phyloP scores from a whole-genome alignment of 2,329 filamentous ascomycete genomes.

The Geosmithia flava region DNA sequence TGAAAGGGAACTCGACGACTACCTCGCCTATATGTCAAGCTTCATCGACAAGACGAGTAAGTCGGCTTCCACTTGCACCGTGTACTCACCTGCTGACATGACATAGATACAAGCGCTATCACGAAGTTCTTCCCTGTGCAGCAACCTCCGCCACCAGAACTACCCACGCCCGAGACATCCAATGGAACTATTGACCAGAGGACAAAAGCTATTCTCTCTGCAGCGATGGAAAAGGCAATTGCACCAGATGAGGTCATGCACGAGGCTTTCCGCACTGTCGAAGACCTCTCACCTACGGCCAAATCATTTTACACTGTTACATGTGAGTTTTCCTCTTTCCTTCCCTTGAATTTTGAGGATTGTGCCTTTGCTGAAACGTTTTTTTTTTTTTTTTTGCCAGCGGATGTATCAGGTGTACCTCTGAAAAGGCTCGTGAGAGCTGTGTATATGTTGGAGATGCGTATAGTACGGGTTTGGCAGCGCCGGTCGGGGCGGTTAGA shows the following conservation, averaged over 20 bases:
- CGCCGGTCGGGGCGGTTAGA: slow-evolving; percentile 4
- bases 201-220: slow-evolving; percentile 1
- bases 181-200: slow-evolving; percentile 11
- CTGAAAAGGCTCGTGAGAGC: slow-evolving; percentile 19
- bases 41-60: slow-evolving; percentile 19
- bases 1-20: slow-evolving; percentile 48
- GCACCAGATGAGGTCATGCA: not conserved
- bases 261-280: slow-evolving; percentile 12
- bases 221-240: not conserved
- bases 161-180: slow-evolving; percentile 8
- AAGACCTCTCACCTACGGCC: slow-evolving; percentile 18
- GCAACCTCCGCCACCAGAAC: slow-evolving; percentile 6
- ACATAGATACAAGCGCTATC: slow-evolving; percentile 13
- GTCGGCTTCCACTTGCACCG: not conserved
- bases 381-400: slow-evolving; percentile 6
- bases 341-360: no score
- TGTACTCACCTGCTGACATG: not conserved
- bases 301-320: slow-evolving; percentile 17
- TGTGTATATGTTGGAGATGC: slow-evolving; percentile 24
- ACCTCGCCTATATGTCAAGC: slow-evolving; percentile 35
- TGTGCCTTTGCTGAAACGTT: not conserved
- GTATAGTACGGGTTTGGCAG: slow-evolving; percentile 19
- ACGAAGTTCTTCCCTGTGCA: slow-evolving; percentile 22
- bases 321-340: no score
- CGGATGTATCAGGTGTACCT: slow-evolving; percentile 17